Conservation (phyloP, 805 yeast species). For the Saccharomyces eubayanus region DNA sequence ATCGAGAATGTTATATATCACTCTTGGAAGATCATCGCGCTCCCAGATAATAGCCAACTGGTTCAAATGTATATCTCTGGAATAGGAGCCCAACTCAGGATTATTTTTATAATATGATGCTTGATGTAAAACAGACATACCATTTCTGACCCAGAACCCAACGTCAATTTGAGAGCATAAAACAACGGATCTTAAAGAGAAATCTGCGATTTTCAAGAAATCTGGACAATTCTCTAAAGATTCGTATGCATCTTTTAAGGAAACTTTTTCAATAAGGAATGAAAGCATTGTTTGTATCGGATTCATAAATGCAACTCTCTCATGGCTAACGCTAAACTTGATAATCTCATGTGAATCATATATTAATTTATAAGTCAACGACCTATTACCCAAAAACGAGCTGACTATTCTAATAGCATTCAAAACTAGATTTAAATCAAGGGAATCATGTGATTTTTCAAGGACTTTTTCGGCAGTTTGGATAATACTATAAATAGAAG, state of each 20-base stretch:
- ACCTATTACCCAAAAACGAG: slow-evolving; percentile 25
- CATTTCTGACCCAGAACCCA: slow-evolving; percentile 72
- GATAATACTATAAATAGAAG: slow-evolving; percentile 37
- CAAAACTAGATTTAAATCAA: slow-evolving; percentile 11
- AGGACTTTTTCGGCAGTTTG: slow-evolving; percentile 31
- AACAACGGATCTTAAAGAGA: slow-evolving; percentile 52
- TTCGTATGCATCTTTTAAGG: slow-evolving; percentile 17
- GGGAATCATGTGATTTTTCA: slow-evolving; percentile 9
- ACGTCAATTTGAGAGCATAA: slow-evolving; percentile 51
- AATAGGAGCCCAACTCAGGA: slow-evolving; percentile 46
- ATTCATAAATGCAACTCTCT: slow-evolving; percentile 48
- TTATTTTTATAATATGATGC: slow-evolving; percentile 43
- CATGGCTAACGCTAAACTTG: slow-evolving; percentile 38
- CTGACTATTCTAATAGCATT: slow-evolving; percentile 33
- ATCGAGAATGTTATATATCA: slow-evolving; percentile 48
- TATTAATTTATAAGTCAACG: slow-evolving; percentile 19
- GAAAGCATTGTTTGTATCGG: slow-evolving; percentile 55
- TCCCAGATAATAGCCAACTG: slow-evolving; percentile 49
- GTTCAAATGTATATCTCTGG: slow-evolving; percentile 64
- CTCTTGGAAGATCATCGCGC: slow-evolving; percentile 42
- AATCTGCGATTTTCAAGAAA: slow-evolving; percentile 44
- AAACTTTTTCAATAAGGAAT: slow-evolving; percentile 25
- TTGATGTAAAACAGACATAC: slow-evolving; percentile 44
- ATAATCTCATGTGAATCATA: slow-evolving; percentile 23
- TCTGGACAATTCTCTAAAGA: slow-evolving; percentile 26